Base-by-base conservation (phyloP, 257 asterid species). In the Lycium ferocissimum region DNA sequence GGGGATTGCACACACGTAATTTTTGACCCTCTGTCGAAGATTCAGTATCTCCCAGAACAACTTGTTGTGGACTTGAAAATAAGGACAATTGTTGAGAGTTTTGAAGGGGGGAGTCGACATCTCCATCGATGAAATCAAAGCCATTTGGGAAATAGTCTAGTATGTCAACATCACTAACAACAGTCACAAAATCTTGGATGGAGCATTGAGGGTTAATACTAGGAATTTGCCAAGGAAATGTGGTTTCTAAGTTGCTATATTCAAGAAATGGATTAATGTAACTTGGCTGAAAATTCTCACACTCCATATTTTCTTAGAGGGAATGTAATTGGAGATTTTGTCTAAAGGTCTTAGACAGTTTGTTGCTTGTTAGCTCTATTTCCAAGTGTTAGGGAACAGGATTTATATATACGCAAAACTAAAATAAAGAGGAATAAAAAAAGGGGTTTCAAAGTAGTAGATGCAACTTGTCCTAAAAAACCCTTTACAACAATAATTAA, bases 91-190 rank as follows among this genome's bases (percentile, higher is more conserved):
- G 71, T 61, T 40, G 82, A 22, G 7, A 12, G 26, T 47, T 56
- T 43, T 80, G 78, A 38, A 37, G 65, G 20, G 14, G 51, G 3
- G 12, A 53, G 47, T 40, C 61, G 20, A 51, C 67, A 45, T 67
- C 84, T 18, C 69, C 67, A 7, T 80, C 86, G 57, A 70, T 53
- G 83, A 80, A 70, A 83, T 84, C 83, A 4, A 85, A 82, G 79
- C 80, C 84, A 61, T 22, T 66, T 78, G 49, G 86, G 57, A 85
- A 81, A 84, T 22, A 69, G 73, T 49, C 69, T 69, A 82, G 89
- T 9, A 80, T 73, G 86, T 81, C 84, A 43, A 63, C 83, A 67
- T 82, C 49, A 14, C 18, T 54, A 58, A 56, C 20, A n/a, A 14
- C 37, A 22, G 87, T 78, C 17, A 65, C 56, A 10, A 73, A 76